Evolutionary conservation across 495 filamentous ascomycete genomes (phyloP).

Genomic region (Neurospora africana): DNA sequence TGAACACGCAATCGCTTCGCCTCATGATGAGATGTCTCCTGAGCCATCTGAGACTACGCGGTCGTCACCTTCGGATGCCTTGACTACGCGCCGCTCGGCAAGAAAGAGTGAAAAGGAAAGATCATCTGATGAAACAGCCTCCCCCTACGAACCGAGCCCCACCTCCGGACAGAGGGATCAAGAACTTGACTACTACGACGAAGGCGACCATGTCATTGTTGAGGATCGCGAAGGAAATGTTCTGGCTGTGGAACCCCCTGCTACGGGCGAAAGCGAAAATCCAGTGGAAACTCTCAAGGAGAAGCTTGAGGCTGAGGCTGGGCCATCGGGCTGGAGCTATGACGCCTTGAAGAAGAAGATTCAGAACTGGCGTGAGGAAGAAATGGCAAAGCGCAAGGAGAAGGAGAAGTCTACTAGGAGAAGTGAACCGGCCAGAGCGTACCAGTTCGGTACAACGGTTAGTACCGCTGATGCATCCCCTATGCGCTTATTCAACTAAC

Average conservation of each 20-base stretch:
- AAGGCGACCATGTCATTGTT: conserved; percentile 71
- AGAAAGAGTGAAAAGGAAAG: conserved; percentile 8
- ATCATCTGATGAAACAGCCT: conserved; percentile 7
- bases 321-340: conserved; percentile 33
- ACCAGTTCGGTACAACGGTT: conserved; percentile 86
- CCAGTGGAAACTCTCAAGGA: conserved; percentile 20
- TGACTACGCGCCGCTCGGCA: background rate
- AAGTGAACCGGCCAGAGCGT: conserved; percentile 67
- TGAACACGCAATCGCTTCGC: conserved; percentile 18
- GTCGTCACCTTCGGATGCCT: conserved; percentile 15
- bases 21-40: conserved; percentile 10
- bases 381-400: conserved; percentile 48
- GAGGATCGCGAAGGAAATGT: conserved; percentile 89
- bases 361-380: conserved; percentile 42
- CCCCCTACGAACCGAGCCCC: conserved; percentile 15
- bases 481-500: conserved; percentile 9
- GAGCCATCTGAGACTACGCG: conserved; percentile 17
- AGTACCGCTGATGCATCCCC: conserved; percentile 2
- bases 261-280: background rate
- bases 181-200: conserved; percentile 60
- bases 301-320: conserved; percentile 34
- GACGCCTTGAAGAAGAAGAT: conserved; percentile 38
- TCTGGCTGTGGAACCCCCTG: conserved; percentile 32
- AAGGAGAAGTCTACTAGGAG: conserved; percentile 39
- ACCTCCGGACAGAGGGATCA: conserved; percentile 23